phyloP scores from a whole-genome alignment of 495 filamentous ascomycete genomes.

The Hypomontagnella monticulosa region DNA sequence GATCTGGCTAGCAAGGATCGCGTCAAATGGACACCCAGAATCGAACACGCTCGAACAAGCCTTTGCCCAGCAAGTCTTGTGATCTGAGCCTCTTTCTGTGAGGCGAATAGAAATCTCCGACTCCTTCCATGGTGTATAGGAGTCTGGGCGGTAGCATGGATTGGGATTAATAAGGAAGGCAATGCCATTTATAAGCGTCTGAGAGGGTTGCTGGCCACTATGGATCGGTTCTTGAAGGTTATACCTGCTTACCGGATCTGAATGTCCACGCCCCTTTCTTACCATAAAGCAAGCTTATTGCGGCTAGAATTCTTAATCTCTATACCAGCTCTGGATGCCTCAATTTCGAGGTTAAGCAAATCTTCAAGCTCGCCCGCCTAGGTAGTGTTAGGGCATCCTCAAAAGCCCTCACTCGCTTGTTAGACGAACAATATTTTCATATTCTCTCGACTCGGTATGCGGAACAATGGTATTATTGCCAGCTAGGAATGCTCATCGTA shows the following conservation, averaged over 20 bases:
- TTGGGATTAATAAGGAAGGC: no score
- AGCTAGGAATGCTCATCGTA: background rate
- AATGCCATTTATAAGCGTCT: no score
- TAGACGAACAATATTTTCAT: background rate
- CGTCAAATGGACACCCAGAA: background rate
- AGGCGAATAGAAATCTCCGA: background rate
- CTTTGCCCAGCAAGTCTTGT: slow-evolving; percentile 4
- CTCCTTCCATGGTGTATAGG: background rate
- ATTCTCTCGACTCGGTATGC: background rate
- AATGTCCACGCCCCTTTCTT: no score
- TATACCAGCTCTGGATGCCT: no score
- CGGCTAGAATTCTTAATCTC: no score
- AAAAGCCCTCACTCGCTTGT: background rate
- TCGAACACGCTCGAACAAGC: background rate
- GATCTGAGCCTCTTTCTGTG: background rate
- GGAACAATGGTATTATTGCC: background rate
- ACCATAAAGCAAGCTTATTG: no score
- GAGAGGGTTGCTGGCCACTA: no score
- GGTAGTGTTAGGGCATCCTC: background rate
- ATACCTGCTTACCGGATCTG: no score
- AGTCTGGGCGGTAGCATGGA: no score
- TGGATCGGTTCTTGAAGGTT: no score
- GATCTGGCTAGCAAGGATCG: slow-evolving; percentile 27
- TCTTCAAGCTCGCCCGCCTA: background rate
- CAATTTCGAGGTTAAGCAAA: background rate